Evolutionary conservation across 441 rosid species (phyloP), one percentile per base, ranked within the genome.

Genomic region (Manihot esculenta): DNA sequence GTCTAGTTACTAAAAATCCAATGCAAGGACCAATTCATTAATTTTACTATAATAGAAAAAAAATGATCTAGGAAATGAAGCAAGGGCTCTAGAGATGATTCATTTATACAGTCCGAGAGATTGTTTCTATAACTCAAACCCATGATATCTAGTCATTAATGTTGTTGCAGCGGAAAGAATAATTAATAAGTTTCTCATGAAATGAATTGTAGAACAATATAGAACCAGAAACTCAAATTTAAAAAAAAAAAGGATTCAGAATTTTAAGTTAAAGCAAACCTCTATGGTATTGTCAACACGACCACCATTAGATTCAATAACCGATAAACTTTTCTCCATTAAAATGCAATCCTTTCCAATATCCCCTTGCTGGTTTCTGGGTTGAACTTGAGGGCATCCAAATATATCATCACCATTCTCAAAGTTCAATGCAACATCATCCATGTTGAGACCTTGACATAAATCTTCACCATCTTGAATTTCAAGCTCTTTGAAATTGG

Each of bases 331-430:
- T 65, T 84, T 83, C 72, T 84, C 87, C 76, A 72, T 69, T 18
- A 73, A 62, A 12, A 71, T 68, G 74, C 75, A 56, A 58, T 83
- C 84, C 24, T 74, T 68, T 61, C 74, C 80, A 12, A 65, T 72
- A 50, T 79, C 84, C 71, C 74, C 82, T 10, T 78, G 50, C 69
- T 42, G 81, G 74, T 72, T 77, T 71, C 66, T 77, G 18, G 70
- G 74, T 38, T 76, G 81, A 74, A 68, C 77, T 61, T 75, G 84
- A 53, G 80, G 71, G 51, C 79, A 75, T 45, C 80, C 81, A 18
- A 86, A 81, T 15, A 89, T 81, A 65, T 86, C 89, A 48, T 83
- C 84, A 26, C 77, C 81, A 70, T 78, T 81, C 42, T 80, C 91
- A 60, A 84, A 83, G 66, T 72, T 73, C 65, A 86, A 71, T 8